A percentile compares a stretch with the other conserved stretches of the same genome.
Evolutionary conservation across 805 yeast genomes (phyloP).

Genomic region (Lachancea nothofagi): DNA sequence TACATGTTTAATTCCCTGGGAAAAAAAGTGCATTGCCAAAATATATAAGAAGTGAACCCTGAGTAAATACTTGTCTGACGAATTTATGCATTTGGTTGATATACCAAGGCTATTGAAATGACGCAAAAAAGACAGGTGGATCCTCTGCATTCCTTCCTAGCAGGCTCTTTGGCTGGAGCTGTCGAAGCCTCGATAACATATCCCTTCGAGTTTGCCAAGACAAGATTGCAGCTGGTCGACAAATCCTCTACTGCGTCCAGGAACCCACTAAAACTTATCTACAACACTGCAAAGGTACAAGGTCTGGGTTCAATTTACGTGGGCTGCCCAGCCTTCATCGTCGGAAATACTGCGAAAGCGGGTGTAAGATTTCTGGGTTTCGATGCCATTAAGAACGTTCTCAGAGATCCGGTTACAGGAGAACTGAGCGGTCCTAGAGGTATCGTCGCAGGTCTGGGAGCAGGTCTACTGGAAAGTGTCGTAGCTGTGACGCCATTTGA

Average conservation of each 20-base stretch:
- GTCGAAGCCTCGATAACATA: conserved; percentile 88
- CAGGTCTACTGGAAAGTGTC: conserved; percentile 87
- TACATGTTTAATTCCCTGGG: too few relatives aligned
- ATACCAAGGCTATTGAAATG: conserved; percentile 6
- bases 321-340: conserved; percentile 94
- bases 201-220: conserved; percentile 96
- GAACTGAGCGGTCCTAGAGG: conserved; percentile 86
- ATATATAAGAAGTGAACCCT: too few relatives aligned
- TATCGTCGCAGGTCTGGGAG: conserved; percentile 94
- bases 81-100: neutral
- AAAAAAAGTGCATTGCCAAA: too few relatives aligned
- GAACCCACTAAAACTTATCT: conserved; percentile 79
- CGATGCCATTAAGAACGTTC: conserved; percentile 71
- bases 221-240: conserved; percentile 78
- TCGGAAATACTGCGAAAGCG: conserved; percentile 94
- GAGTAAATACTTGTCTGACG: too few relatives aligned
- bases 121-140: conserved; percentile 41
- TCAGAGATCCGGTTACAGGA: conserved; percentile 74
- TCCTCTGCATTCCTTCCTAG: conserved; percentile 77
- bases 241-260: conserved; percentile 60
- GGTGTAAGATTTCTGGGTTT: conserved; percentile 92
- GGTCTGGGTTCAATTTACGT: conserved; percentile 79
- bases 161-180: conserved; percentile 97
- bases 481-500: conserved; percentile 96
- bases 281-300: conserved; percentile 66